phyloP scores from a whole-genome alignment of 495 filamentous ascomycete species.

The Hyaloscypha hepaticicola region DNA sequence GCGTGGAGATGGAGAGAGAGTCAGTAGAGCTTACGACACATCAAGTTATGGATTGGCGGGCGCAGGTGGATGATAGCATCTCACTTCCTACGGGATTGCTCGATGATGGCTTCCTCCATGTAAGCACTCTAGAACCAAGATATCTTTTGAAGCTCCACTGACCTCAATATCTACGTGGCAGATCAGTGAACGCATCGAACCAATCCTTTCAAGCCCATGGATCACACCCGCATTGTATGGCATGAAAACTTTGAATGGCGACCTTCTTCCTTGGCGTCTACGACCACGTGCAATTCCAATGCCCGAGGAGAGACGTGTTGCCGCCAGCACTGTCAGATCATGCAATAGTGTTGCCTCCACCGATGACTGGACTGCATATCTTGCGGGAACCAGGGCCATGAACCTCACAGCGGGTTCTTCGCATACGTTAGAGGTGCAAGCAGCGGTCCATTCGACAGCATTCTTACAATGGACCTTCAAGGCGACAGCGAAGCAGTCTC shows the following conservation, averaged over 20 bases:
- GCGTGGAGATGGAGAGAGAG: slow-evolving; percentile 31
- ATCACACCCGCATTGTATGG: slow-evolving; percentile 32
- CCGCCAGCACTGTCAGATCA: slow-evolving; percentile 29
- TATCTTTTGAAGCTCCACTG: background rate
- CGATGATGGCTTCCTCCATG: slow-evolving; percentile 44
- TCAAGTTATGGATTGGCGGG: slow-evolving; percentile 27
- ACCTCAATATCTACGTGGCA: slow-evolving; percentile 8
- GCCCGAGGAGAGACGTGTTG: slow-evolving; percentile 30
- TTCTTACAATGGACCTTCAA: slow-evolving; percentile 39
- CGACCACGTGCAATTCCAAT: slow-evolving; percentile 38
- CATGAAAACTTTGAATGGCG: slow-evolving; percentile 38
- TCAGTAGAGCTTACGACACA: slow-evolving; percentile 31
- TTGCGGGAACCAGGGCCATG: slow-evolving; percentile 16
- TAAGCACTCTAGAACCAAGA: slow-evolving; percentile 18
- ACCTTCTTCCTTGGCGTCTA: slow-evolving; percentile 39
- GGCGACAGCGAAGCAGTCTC: slow-evolving; percentile 16
- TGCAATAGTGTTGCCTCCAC: slow-evolving; percentile 28
- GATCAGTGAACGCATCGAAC: slow-evolving; percentile 40
- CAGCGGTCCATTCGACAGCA: slow-evolving; percentile 40
- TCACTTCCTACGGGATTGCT: slow-evolving; percentile 38
- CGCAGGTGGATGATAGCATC: slow-evolving; percentile 33
- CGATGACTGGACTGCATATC: slow-evolving; percentile 30
- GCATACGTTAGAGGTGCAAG: slow-evolving; percentile 39
- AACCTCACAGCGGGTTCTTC: slow-evolving; percentile 28
- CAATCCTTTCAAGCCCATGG: background rate